Evolutionary conservation across 106 monocot species (phyloP).

Genomic region (Hemerocallis citrina): DNA sequence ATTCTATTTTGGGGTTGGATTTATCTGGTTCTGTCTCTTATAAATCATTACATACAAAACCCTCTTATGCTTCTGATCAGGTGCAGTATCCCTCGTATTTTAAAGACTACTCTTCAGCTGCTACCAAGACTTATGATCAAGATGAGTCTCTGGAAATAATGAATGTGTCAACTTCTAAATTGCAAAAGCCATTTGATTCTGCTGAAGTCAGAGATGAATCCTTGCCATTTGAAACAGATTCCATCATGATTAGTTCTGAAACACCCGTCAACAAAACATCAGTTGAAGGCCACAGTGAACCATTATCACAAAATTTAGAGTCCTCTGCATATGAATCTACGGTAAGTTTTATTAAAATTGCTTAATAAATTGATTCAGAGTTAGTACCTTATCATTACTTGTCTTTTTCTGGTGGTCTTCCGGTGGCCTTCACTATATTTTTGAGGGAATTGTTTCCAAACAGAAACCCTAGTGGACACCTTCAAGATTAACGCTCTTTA

Average conservation of each 20-base stretch:
- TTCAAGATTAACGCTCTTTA: too few relatives aligned
- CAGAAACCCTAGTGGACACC: too few relatives aligned
- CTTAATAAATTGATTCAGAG: too few relatives aligned
- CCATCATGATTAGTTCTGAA: not conserved
- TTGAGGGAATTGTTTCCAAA: too few relatives aligned
- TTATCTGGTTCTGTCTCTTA: too few relatives aligned
- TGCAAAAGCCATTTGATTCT: not conserved
- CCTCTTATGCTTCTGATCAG: slow-evolving; percentile 1
- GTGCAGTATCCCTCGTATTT: not conserved
- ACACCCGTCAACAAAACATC: slow-evolving; percentile 1
- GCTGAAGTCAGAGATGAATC: slow-evolving; percentile 2
- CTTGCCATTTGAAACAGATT: slow-evolving; percentile 4
- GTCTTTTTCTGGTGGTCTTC: too few relatives aligned
- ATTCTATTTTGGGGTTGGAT: not conserved
- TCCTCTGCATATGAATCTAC: slow-evolving; percentile 2
- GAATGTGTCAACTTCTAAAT: not conserved
- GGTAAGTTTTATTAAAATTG: slow-evolving; percentile 22
- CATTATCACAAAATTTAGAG: slow-evolving; percentile 4
- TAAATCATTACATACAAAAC: too few relatives aligned
- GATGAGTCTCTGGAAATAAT: slow-evolving; percentile 5
- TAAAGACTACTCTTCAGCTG: slow-evolving; percentile 1
- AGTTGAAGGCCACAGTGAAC: not conserved
- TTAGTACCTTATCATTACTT: too few relatives aligned
- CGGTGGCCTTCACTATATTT: too few relatives aligned
- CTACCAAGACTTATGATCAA: not conserved